phyloP scores from a whole-genome alignment of 2,329 filamentous ascomycete species.

The Pseudocercospora cruenta region DNA sequence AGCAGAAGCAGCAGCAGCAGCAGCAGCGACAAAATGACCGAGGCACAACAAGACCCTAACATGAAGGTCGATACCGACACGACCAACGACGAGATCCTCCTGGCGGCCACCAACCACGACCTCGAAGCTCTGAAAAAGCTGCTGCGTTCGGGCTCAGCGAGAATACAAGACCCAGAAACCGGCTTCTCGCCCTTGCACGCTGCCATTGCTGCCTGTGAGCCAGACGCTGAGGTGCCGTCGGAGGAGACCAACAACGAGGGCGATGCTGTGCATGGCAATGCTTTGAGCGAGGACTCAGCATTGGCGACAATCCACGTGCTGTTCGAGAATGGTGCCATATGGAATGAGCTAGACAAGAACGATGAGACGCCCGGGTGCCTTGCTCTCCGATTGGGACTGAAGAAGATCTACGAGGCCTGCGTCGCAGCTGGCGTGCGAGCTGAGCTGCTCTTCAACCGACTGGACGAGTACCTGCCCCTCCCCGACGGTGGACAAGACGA shows the following conservation, averaged over 20 bases:
- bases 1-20: neutral
- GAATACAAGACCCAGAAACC: slow-evolving; percentile 78
- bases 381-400: slow-evolving; percentile 69
- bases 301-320: slow-evolving; percentile 73
- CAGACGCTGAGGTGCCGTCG: slow-evolving; percentile 43
- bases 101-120: slow-evolving; percentile 70
- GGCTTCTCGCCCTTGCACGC: slow-evolving; percentile 88
- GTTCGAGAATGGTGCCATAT: slow-evolving; percentile 87
- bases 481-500: slow-evolving; percentile 51
- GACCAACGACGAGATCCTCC: slow-evolving; percentile 62
- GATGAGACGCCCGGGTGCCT: slow-evolving; percentile 92
- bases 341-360: slow-evolving; percentile 89
- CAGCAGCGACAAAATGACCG: slow-evolving; percentile 8
- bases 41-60: slow-evolving; percentile 19
- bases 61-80: slow-evolving; percentile 48
- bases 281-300: slow-evolving; percentile 59
- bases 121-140: slow-evolving; percentile 68
- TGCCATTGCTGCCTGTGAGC: slow-evolving; percentile 69
- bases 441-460: slow-evolving; percentile 79
- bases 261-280: slow-evolving; percentile 39
- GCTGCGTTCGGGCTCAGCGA: slow-evolving; percentile 68
- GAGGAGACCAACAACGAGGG: slow-evolving; percentile 37
- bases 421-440: slow-evolving; percentile 89
- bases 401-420: slow-evolving; percentile 75
- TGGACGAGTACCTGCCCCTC: slow-evolving; percentile 80